Percentiles rank a stretch among this genome's conserved stretches.
Conservation (phyloP, 345 rosid species). For the Mangifera indica region DNA sequence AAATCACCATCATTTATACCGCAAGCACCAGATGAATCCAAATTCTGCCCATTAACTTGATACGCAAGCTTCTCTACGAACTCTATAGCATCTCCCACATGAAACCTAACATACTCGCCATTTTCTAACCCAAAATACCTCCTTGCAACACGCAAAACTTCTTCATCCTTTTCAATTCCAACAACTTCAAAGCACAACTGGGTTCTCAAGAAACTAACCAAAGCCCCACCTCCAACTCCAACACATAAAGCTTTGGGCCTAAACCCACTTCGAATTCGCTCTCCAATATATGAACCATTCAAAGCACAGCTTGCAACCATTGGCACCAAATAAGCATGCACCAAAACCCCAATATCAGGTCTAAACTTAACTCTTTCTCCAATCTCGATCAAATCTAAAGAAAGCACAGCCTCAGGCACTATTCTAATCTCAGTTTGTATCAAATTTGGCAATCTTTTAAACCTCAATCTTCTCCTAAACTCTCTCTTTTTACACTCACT, state of each 20-base stretch:
- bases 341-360: conserved; percentile 50
- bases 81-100: conserved; percentile 55
- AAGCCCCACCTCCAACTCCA: conserved; percentile 88
- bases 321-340: conserved; percentile 72
- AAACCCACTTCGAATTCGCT: conserved; percentile 20
- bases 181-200: conserved; percentile 58
- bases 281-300: conserved; percentile 31
- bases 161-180: conserved; percentile 67
- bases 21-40: background rate
- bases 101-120: conserved; percentile 31
- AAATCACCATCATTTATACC: conserved; percentile 12
- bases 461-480: conserved; percentile 80
- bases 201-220: conserved; percentile 59
- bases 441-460: conserved; percentile 79
- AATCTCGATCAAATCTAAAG: conserved; percentile 25
- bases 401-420: conserved; percentile 24
- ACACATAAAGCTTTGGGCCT: conserved; percentile 67
- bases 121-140: conserved; percentile 65
- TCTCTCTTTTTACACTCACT: conserved; percentile 33
- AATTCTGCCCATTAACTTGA: conserved; percentile 12
- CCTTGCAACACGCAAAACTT: conserved; percentile 59
- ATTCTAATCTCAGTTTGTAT: conserved; percentile 62
- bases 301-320: conserved; percentile 71
- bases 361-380: conserved; percentile 33
- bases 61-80: conserved; percentile 42